Percentiles rank a stretch among this genome's conserved stretches.
Evolutionary conservation across 352 stramenopile genomes (phyloP).

Genomic region (Synura sp.): DNA sequence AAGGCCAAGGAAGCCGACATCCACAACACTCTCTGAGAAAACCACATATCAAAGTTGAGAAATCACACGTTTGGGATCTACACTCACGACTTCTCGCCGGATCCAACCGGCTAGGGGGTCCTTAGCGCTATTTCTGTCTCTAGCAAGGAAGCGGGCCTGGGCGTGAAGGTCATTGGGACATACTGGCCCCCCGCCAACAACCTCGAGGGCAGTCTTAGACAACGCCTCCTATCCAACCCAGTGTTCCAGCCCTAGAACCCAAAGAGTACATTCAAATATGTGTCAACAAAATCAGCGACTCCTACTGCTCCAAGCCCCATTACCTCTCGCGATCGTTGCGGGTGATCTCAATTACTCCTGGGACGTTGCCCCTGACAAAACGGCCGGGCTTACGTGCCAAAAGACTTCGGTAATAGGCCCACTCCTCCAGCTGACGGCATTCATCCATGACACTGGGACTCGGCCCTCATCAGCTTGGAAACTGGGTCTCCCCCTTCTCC

Average conservation of each 20-base stretch:
- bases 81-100: slow-evolving; percentile 7
- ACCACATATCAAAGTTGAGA: slow-evolving; percentile 15
- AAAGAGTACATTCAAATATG: slow-evolving; percentile 25
- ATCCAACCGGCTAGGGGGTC: slow-evolving; percentile 1
- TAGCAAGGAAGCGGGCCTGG: slow-evolving; percentile 19
- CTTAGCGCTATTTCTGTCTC: neutral
- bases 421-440: slow-evolving; percentile 14
- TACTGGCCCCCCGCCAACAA: slow-evolving; percentile 21
- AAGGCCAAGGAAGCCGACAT: neutral
- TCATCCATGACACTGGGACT: neutral
- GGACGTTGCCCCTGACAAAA: slow-evolving; percentile 19
- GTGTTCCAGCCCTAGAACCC: neutral
- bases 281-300: slow-evolving; percentile 12
- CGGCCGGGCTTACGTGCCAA: neutral
- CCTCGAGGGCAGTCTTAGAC: slow-evolving; percentile 9
- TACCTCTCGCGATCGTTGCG: slow-evolving; percentile 4
- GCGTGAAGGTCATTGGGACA: slow-evolving; percentile 23
- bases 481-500: slow-evolving; percentile 16
- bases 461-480: slow-evolving; percentile 6
- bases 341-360: slow-evolving; percentile 11
- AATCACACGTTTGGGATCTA: slow-evolving; percentile 10
- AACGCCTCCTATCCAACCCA: neutral
- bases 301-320: slow-evolving; percentile 19
- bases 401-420: neutral
- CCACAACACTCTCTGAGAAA: neutral